Percentiles rank a stretch among this genome's conserved stretches.
These are phyloP conservation scores for Trichoderma asperelloides DNA, from an alignment of 495 filamentous ascomycete species.

Conservation along the genomic window DNA sequence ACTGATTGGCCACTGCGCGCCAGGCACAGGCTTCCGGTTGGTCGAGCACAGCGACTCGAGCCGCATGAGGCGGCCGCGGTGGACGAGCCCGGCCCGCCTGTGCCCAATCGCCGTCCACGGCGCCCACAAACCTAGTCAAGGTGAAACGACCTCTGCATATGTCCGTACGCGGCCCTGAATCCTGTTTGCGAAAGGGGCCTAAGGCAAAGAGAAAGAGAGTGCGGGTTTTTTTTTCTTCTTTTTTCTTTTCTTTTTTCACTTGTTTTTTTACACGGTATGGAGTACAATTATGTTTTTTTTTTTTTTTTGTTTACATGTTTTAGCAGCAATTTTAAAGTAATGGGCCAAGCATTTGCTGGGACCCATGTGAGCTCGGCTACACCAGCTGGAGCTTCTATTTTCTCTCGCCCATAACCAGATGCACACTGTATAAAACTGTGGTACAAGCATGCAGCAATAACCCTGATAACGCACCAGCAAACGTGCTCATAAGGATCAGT, in stretches of 20 bases:
- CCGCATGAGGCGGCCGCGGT: background rate
- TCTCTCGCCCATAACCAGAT: background rate
- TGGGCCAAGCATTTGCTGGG: background rate
- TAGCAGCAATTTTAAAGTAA: background rate
- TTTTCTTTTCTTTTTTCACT: background rate
- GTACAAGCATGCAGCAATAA: background rate
- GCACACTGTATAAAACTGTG: background rate
- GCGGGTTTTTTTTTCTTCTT: background rate
- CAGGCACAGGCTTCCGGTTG: slow-evolving; percentile 7
- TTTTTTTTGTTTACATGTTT: background rate
- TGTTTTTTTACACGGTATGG: background rate
- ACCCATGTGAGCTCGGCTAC: background rate
- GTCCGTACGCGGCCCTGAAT: background rate
- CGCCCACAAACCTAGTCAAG: background rate
- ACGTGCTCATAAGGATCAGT: background rate
- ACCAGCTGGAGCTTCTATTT: background rate
- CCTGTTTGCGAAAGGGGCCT: background rate
- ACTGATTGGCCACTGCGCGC: background rate
- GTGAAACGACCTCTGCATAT: background rate
- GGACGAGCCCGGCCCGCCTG: background rate
- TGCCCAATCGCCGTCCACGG: background rate
- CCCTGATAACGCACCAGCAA: background rate
- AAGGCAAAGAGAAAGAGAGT: background rate
- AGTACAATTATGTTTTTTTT: background rate
- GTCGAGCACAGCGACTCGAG: background rate